Base-by-base conservation (phyloP, 1,139 yeast species). In the Yamadazyma sp. region DNA sequence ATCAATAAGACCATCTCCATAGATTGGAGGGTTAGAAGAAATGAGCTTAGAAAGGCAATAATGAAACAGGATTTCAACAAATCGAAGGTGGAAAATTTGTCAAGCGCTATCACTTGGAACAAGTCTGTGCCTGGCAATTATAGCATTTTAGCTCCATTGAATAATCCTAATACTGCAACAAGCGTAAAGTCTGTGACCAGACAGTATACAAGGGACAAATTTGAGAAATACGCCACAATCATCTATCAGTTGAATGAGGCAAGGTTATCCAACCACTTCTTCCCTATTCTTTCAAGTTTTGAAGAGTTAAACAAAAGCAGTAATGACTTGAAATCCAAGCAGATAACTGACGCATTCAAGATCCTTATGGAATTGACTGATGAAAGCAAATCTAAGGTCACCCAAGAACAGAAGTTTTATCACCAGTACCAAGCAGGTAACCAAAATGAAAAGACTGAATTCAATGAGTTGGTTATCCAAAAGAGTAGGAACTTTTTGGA, bases 21-120 rank as follows among this genome's bases (percentile, higher is more conserved):
- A 38, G 96, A 89, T 59, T 92, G 97, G 97, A 79, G 80, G 44
- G 77, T 76, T 37, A 78, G 89, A 49, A 80, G 87, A 51, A 81
- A 80, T 43, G 86, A 82, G 49, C 74, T 88, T 38, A 77, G 86
- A 56, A 80, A 79, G 47, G 78, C 82, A 16, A 77, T 86, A 50
- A 89, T 45, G 29, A 43, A 43, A 15, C 47, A 31, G 28, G 48
- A 13, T 33, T 48, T 20, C 15, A 39, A n/a, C 11, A 40, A 39
- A 22, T 49, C 54, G 11, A 26, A 27, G 3, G 12, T 31, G 7
- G 34, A 45, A 12, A 36, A 51, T 2, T 21, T 26, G 12, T 25
- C 43, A 6, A 37, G 35, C 13, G 25, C 50, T 7, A 53, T 67
- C 38, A 45, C 57, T 6, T 70, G 75, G 75, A 67, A 64, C 45